Evolutionary conservation across 192 early-diverging fungal genomes (phyloP), one percentile per base, ranked within the genome.

Genomic region (Chytriomyces sp.): DNA sequence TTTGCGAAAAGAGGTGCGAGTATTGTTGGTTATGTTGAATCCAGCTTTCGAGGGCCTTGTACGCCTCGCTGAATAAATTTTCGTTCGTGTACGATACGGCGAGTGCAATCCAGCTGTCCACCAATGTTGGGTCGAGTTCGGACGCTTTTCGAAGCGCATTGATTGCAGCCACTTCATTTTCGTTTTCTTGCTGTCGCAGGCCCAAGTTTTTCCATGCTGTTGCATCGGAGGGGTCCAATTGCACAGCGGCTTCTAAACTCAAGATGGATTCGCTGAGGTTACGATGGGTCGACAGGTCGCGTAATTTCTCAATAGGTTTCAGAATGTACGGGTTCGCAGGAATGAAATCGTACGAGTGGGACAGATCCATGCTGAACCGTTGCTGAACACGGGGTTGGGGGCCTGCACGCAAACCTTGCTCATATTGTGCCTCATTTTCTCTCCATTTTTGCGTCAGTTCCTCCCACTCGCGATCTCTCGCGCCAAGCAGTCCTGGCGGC

Each of bases 1-100:
- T 82, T 84, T 13, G 35, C 18, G 60, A 1, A 45, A 83, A 74
- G 50, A 93, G 53, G 53, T 86, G 76, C 45, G 72, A 79, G 84
- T 99, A 98, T 65, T 85, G 85, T 18, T 84, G 80, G 80, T 92
- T 91, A 67, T 92, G 89, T 44, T 81, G 72, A 18, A 99, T 78
- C 98, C 98, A 99, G 53, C 89, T 83, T 80, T 96, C 91, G 20
- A 99, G 85, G 59, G 93, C 89, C 70, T 95, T 93, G 70, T 97
- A 97, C 5, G 95, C 93, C 72, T 97, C 94, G 44, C 88, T 90
- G 67, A 88, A 86, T 71, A 89, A 92, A 64, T 89, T 88, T 73
- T 99, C 96, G 77, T 99, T 99, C 6, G 94, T 96, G 82, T 97
- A 98, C 0, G 91, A 92, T 16, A 99, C 96, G 4, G 97, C 90